Evolutionary conservation across 176 grass and related monocot genomes (phyloP), one percentile per base, ranked within the genome.

Genomic region (Phragmites australis): DNA sequence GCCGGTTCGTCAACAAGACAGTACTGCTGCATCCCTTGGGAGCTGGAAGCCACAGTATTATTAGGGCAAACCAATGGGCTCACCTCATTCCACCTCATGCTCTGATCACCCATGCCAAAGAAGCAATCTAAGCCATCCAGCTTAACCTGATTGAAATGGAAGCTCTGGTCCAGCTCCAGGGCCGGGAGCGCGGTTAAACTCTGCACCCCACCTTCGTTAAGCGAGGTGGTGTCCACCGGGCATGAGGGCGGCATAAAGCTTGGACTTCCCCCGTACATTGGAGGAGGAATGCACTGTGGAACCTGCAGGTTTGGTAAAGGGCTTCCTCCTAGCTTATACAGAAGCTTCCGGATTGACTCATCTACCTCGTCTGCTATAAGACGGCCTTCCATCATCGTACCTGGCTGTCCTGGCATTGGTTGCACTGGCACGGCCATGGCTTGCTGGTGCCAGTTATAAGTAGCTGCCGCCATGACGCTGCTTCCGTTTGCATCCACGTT

Each of bases 101-200:
- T 37, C n/a, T 86, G 71, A 47, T 72, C 78, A 8, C 54, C 76
- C 55, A 82, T 83, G 26, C 75, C 89, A 45, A 87, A 87, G 39
- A 97, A 88, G 49, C 78, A 67, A 13, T 91, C 94, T 5, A 93
- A 70, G 55, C 91, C 81, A 70, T 97, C 89, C 45, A 97, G 74
- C 84, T 90, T 91, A 29, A 97, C 78, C 55, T 91, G 87, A 25
- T 85, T 90, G 86, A 97, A 93, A 22, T 83, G 87, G 74, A 97
- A 93, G 67, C 53, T 77, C 50, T 93, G 91, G 13, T 97, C 94
- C 56, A 93, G 66, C 64, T 97, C 90, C 59, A 80, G 69, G 34
- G 43, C 46, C 6, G 84, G 84, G 55, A 79, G 83, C 30, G 58
- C 14, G 32, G 66, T 15, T 59, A 81, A 76, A 75, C 46, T 59